phyloP scores from a whole-genome alignment of 2,329 filamentous ascomycete genomes.

The Beauveria pseudobassiana region DNA sequence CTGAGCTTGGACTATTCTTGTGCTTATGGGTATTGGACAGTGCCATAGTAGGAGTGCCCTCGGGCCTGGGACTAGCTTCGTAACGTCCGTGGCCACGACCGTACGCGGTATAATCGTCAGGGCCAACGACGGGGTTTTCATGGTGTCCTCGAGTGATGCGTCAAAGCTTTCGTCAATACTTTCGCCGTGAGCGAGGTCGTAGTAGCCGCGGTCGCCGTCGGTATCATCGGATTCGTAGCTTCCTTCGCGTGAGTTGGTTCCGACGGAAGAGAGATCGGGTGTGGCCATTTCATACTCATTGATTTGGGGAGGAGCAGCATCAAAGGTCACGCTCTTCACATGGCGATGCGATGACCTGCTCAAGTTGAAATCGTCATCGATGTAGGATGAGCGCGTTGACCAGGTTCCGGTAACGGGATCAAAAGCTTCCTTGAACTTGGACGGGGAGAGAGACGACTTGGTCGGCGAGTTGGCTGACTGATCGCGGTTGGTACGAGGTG shows the following conservation, averaged over 20 bases:
- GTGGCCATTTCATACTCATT: constrained; percentile 99
- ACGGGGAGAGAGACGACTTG: constrained; percentile 78
- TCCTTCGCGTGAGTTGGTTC: constrained; percentile 82
- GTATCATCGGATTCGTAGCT: constrained; percentile 83
- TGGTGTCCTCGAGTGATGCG: constrained; percentile 87
- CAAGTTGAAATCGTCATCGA: constrained; percentile 52
- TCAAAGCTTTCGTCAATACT: constrained; percentile 81
- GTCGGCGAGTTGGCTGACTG: constrained; percentile 58
- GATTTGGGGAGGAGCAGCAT: constrained; percentile 84
- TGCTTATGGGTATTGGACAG: constrained; percentile 41
- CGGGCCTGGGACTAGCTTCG: constrained; percentile 62
- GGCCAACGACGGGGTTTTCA: constrained; percentile 96
- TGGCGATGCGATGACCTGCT: constrained; percentile 70
- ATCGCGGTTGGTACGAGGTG: constrained; percentile 53
- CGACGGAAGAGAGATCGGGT: constrained; percentile 87
- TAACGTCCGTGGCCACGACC: constrained; percentile 35
- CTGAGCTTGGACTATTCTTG: constrained; percentile 61
- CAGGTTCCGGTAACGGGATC: constrained; percentile 62
- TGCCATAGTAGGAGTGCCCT: constrained; percentile 33
- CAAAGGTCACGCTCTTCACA: constrained; percentile 95
- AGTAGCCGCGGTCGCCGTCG: constrained; percentile 58
- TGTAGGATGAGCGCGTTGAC: constrained; percentile 56
- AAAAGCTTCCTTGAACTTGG: constrained; percentile 58
- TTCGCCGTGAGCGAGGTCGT: constrained; percentile 45
- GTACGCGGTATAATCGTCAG: constrained; percentile 75